Percentiles rank a stretch among this genome's conserved stretches.
Evolutionary conservation across 1,284 basidiomycete genomes (phyloP).

Genomic region (Rhodotorula mucilaginosa): DNA sequence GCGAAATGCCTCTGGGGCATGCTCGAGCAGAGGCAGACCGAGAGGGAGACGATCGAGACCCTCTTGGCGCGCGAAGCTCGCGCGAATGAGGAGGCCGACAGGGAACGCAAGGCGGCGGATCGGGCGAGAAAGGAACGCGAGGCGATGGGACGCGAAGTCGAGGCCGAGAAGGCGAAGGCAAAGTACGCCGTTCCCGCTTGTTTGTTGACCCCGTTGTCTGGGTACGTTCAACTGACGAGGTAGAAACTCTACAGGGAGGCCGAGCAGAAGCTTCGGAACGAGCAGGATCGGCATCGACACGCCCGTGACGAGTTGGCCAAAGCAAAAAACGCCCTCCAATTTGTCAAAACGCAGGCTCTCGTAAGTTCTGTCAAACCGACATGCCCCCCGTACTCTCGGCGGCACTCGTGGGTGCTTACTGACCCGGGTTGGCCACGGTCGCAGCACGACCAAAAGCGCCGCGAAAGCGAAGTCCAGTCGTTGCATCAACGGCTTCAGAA

Average conservation of each 20-base stretch:
- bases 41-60: constrained; percentile 11
- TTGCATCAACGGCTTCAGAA: constrained; percentile 27
- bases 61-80: constrained; percentile 13
- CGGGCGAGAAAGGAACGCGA: constrained; percentile 12
- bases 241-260: constrained; percentile 1
- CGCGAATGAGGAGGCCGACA: constrained; percentile 22
- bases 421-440: too few species aligned
- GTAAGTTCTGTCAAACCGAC: constrained; percentile 6
- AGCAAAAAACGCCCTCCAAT: constrained; percentile 27
- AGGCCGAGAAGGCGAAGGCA: constrained; percentile 21
- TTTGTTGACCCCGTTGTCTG: background rate
- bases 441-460: constrained; percentile 39
- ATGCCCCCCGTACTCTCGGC: too few species aligned
- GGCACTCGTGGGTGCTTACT: too few species aligned
- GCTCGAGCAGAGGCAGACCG: constrained; percentile 17
- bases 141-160: constrained; percentile 16
- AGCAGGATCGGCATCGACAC: constrained; percentile 23
- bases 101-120: constrained; percentile 11
- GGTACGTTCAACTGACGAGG: background rate
- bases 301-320: constrained; percentile 29
- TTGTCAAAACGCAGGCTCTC: constrained; percentile 33
- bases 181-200: constrained; percentile 12
- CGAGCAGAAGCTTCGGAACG: constrained; percentile 10
- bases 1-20: constrained; percentile 32
- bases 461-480: constrained; percentile 26